These are phyloP conservation scores for Paraphaeosphaeria sporulosa DNA, from an alignment of 2,329 filamentous ascomycete genomes.

Conservation along the genomic window DNA sequence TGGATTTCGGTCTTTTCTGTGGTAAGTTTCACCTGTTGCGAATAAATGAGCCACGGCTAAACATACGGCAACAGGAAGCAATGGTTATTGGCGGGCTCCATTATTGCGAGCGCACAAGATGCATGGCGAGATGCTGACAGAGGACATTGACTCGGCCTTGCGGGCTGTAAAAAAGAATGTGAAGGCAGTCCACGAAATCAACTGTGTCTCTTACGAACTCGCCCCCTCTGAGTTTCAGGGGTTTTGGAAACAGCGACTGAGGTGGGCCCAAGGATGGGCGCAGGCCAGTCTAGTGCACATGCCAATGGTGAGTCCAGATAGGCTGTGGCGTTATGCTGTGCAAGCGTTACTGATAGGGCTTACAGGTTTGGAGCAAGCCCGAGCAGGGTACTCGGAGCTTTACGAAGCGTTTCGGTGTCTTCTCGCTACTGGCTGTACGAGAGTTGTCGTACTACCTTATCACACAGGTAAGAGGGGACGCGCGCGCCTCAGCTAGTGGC, in stretches of 20 bases:
- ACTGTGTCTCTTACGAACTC: constrained; percentile 55
- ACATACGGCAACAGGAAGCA: constrained; percentile 40
- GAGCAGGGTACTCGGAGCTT: constrained; percentile 37
- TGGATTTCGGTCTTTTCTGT: constrained; percentile 55
- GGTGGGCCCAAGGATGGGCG: constrained; percentile 57
- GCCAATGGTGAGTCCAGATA: constrained; percentile 31
- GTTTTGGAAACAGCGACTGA: constrained; percentile 56
- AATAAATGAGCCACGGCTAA: background rate
- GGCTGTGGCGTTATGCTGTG: background rate
- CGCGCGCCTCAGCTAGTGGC: background rate
- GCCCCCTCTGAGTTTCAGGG: constrained; percentile 51
- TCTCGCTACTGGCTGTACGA: constrained; percentile 53
- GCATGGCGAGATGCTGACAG: constrained; percentile 56
- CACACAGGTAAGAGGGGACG: constrained; percentile 27
- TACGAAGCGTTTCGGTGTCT: constrained; percentile 48
- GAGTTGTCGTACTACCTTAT: constrained; percentile 56
- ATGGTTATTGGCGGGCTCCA: constrained; percentile 55
- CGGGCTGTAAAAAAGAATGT: constrained; percentile 51
- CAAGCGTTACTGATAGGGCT: background rate
- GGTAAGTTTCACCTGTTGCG: constrained; percentile 20
- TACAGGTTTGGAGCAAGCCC: constrained; percentile 45
- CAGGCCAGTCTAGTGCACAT: constrained; percentile 52
- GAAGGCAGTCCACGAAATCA: constrained; percentile 55
- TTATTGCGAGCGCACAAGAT: constrained; percentile 52
- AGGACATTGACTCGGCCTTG: constrained; percentile 57